Evolutionary conservation across 2,329 filamentous ascomycete species (phyloP), one percentile per base, ranked within the genome.

Genomic region (Alternaria sp.): DNA sequence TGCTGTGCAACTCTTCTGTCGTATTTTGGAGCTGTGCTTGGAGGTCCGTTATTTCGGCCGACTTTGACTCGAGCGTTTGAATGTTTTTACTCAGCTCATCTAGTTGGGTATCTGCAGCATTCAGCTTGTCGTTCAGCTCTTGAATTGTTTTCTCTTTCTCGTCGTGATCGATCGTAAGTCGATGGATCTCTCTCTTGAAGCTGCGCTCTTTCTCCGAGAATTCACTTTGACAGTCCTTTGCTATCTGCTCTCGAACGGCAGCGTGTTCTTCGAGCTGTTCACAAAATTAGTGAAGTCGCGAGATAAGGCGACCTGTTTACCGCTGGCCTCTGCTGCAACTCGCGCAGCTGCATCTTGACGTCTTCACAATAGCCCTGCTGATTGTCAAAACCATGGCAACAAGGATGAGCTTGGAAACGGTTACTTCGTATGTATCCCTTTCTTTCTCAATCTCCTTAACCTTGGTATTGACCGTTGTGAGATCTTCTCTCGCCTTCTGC

Each of bases 171-270:
- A 43, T 41, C 2, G 44, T 63, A 5, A 70, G 44, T 20, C 59
- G 57, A 49, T 66, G 62, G 5, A 72, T 57, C 11, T 69, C 54
- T 20, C 61, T 68, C 8, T 51, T 46, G 9, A 63, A 61, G 8
- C n/a, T 26, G 11, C 51, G 60, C 26, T 73, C 61, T 24, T 62
- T 61, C 30, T 72, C 64, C 1, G 48, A 34, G 6, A 68, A 51
- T 1, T 41, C 43, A 22, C 61, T 58, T 11, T 54, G 38, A 14
- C 38, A 62, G 5, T 68, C 51, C 30, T 63, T 51, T 32, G 49
- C 44, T 9, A 65, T 52, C 7, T 61, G 28, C 28, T 43, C 51
- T 22, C 36, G 54, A 12, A 62, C 47, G 7, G 57, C 38, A 2
- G 34, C 47, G 2, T 22, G 34, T 30, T 51, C 54, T 3, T 53